These are phyloP conservation scores for Penstemon barbatus DNA, from an alignment of 257 asterid species.

Conservation along the genomic window DNA sequence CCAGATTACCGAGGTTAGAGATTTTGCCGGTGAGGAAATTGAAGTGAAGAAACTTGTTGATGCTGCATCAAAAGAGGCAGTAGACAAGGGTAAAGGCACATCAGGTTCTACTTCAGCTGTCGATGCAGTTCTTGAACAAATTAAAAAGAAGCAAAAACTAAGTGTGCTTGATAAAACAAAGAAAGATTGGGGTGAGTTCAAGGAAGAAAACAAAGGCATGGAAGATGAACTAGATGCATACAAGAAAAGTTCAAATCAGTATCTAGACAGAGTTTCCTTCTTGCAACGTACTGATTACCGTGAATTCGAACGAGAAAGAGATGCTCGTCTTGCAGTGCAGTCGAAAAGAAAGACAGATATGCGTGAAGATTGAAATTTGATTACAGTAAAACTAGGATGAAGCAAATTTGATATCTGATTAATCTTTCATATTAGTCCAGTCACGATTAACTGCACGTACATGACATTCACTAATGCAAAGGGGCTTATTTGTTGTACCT, in stretches of 20 bases:
- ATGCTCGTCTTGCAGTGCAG: constrained; percentile 74
- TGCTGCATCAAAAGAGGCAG: constrained; percentile 52
- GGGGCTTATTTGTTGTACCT: no score
- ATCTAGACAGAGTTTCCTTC: constrained; percentile 83
- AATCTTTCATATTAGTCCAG: no score
- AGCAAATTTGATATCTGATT: no score
- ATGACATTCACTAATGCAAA: no score
- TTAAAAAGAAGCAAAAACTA: constrained; percentile 80
- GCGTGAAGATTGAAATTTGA: constrained; percentile 52
- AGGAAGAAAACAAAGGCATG: constrained; percentile 74
- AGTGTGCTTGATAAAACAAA: constrained; percentile 90
- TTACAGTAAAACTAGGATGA: no score
- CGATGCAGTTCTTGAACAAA: constrained; percentile 82
- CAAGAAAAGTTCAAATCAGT: constrained; percentile 87
- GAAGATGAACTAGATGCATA: constrained; percentile 86
- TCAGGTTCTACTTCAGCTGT: constrained; percentile 68
- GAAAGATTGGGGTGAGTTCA: constrained; percentile 94
- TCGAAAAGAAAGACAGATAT: constrained; percentile 79
- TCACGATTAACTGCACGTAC: no score
- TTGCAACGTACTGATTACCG: constrained; percentile 80
- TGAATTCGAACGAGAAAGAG: constrained; percentile 87
- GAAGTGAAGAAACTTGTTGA: constrained; percentile 79
- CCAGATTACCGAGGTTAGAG: constrained; percentile 80
- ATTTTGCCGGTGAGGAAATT: constrained; percentile 84
- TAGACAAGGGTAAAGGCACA: constrained; percentile 60